Conservation (phyloP, 1,284 basidiomycete genomes). For the Marasmius oreades region DNA sequence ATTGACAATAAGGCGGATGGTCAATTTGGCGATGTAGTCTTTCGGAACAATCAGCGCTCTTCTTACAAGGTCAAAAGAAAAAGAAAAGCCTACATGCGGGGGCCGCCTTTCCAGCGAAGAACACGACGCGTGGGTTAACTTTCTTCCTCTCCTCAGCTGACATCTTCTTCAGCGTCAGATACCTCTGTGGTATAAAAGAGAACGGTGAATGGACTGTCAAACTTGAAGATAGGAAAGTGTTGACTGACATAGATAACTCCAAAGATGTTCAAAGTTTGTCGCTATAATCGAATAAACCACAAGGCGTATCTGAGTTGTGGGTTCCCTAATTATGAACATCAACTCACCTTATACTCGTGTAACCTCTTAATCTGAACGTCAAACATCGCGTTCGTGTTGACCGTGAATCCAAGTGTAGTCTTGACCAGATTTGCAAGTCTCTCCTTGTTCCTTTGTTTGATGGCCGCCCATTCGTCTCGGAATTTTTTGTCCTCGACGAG, state of each 20-base stretch:
- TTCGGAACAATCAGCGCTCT: slow-evolving; percentile 5
- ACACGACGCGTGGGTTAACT: slow-evolving; percentile 75
- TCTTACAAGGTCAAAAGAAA: neutral
- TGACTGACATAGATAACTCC: slow-evolving; percentile 78
- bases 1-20: slow-evolving; percentile 90
- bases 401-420: slow-evolving; percentile 65
- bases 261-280: slow-evolving; percentile 82
- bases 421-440: slow-evolving; percentile 78
- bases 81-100: slow-evolving; percentile 62
- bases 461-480: slow-evolving; percentile 73
- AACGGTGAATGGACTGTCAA: no score
- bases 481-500: slow-evolving; percentile 72
- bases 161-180: slow-evolving; percentile 79
- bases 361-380: slow-evolving; percentile 91
- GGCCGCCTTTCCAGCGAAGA: slow-evolving; percentile 90
- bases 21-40: slow-evolving; percentile 82
- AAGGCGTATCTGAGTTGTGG: neutral
- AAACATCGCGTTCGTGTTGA: slow-evolving; percentile 84
- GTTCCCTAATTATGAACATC: neutral
- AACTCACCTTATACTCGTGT: slow-evolving; percentile 80
- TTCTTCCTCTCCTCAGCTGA: slow-evolving; percentile 75
- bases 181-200: slow-evolving; percentile 54
- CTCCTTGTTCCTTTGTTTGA: slow-evolving; percentile 88
- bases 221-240: no score
- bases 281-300: slow-evolving; percentile 34